These are phyloP conservation scores for Blumeria graminis DNA, from an alignment of 2,329 filamentous ascomycete species.

Conservation along the genomic window DNA sequence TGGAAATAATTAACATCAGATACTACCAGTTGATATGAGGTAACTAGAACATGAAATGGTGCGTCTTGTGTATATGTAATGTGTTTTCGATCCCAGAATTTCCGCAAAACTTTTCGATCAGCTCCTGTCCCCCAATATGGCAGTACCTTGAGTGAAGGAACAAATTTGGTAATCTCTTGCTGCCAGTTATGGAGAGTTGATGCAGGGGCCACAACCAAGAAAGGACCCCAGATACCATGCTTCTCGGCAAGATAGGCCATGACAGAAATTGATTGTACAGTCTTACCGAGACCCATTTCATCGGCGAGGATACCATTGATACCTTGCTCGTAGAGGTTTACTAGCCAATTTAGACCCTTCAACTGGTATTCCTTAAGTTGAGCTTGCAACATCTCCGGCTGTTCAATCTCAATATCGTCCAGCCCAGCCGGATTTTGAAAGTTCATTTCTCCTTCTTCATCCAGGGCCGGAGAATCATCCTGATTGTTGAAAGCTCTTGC, in stretches of 20 bases:
- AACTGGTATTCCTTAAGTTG: constrained; percentile 97
- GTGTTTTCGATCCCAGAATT: constrained; percentile 98
- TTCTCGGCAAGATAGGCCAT: constrained; percentile 97
- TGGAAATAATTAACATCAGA: constrained; percentile 94
- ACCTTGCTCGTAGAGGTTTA: constrained; percentile 95
- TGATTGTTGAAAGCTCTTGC: constrained; percentile 77
- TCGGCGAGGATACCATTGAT: constrained; percentile 98
- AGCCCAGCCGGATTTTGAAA: constrained; percentile 96
- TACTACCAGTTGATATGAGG: constrained; percentile 91
- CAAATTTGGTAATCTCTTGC: constrained; percentile 88
- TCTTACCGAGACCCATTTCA: constrained; percentile 99
- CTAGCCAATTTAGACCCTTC: constrained; percentile 97
- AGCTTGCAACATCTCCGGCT: constrained; percentile 79
- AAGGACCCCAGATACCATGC: constrained; percentile 95
- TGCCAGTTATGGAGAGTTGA: constrained; percentile 99
- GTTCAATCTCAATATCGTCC: constrained; percentile 79
- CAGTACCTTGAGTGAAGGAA: constrained; percentile 80
- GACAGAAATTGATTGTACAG: constrained; percentile 94
- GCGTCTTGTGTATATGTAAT: constrained; percentile 85
- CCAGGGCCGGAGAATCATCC: constrained; percentile 38
- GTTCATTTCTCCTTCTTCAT: constrained; percentile 95
- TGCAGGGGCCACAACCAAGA: constrained; percentile 84
- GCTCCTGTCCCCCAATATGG: constrained; percentile 93
- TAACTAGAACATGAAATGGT: constrained; percentile 86
- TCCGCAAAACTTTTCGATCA: constrained; percentile 85